These are phyloP conservation scores for Cercis canadensis DNA, from an alignment of 306 rosid species.

Conservation along the genomic window DNA sequence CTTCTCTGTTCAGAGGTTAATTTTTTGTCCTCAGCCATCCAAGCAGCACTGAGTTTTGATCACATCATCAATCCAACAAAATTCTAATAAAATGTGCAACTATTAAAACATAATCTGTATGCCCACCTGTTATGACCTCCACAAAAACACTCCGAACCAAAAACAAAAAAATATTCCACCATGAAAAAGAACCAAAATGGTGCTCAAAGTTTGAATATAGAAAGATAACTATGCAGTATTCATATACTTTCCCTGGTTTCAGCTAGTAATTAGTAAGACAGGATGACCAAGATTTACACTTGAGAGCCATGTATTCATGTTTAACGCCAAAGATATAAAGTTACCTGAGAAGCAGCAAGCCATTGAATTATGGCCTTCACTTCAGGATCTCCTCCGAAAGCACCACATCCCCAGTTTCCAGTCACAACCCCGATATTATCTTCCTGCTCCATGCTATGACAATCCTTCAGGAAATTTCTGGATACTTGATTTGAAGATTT, in stretches of 20 bases:
- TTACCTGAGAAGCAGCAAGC: conserved; percentile 98
- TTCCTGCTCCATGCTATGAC: conserved; percentile 32
- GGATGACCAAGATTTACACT: no score
- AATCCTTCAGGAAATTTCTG: conserved; percentile 40
- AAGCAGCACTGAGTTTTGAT: background rate
- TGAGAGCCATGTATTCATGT: background rate
- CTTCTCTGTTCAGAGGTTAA: background rate
- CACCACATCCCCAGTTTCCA: conserved; percentile 99
- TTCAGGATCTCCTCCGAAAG: conserved; percentile 96
- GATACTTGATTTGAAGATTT: conserved; percentile 35
- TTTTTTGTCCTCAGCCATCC: background rate
- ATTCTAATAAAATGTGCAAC: background rate
- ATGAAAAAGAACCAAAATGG: background rate
- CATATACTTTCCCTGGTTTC: background rate
- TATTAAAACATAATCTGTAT: background rate
- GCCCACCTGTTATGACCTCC: background rate
- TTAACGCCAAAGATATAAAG: conserved; percentile 31
- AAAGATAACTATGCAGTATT: background rate
- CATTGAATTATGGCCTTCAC: conserved; percentile 85
- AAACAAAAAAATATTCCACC: background rate
- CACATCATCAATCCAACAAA: background rate
- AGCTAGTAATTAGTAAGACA: background rate
- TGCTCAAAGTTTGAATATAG: background rate
- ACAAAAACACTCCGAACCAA: background rate
- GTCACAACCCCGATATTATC: conserved; percentile 76